Evolutionary conservation across 202 grass and related monocot species (phyloP).

Genomic region (Setaria viridis): DNA sequence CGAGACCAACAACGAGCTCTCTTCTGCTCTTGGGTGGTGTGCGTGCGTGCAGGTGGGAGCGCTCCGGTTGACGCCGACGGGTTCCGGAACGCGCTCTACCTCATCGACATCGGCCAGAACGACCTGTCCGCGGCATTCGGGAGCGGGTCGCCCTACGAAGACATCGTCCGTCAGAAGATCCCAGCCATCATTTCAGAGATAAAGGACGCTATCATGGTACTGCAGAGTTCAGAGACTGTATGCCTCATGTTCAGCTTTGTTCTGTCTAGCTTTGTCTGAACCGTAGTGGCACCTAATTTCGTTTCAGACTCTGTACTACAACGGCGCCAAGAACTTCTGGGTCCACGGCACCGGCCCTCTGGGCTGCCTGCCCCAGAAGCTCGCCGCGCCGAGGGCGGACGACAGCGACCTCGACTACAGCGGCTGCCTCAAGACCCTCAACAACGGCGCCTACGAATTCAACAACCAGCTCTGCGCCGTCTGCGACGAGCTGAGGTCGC

Average conservation of each 20-base stretch:
- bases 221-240: too few species aligned
- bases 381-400: slow-evolving; percentile 50
- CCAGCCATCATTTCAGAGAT: slow-evolving; percentile 69
- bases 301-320: slow-evolving; percentile 59
- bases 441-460: slow-evolving; percentile 63
- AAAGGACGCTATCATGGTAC: slow-evolving; percentile 68
- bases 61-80: slow-evolving; percentile 52
- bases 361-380: slow-evolving; percentile 79
- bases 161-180: slow-evolving; percentile 52
- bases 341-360: slow-evolving; percentile 75
- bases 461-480: slow-evolving; percentile 56
- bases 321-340: slow-evolving; percentile 83
- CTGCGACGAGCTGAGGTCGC: slow-evolving; percentile 50
- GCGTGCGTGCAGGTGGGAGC: slow-evolving; percentile 6
- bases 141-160: slow-evolving; percentile 40
- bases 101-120: slow-evolving; percentile 93
- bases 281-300: neutral
- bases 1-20: too few species aligned
- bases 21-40: too few species aligned
- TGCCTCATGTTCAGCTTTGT: too few species aligned
- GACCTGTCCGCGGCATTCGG: slow-evolving; percentile 65
- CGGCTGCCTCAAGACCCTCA: slow-evolving; percentile 70
- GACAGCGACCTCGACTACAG: slow-evolving; percentile 55
- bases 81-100: slow-evolving; percentile 73
- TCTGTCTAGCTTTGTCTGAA: too few species aligned